Base-by-base conservation (phyloP, 495 filamentous ascomycete species). In the Trichoderma orchidacearum region DNA sequence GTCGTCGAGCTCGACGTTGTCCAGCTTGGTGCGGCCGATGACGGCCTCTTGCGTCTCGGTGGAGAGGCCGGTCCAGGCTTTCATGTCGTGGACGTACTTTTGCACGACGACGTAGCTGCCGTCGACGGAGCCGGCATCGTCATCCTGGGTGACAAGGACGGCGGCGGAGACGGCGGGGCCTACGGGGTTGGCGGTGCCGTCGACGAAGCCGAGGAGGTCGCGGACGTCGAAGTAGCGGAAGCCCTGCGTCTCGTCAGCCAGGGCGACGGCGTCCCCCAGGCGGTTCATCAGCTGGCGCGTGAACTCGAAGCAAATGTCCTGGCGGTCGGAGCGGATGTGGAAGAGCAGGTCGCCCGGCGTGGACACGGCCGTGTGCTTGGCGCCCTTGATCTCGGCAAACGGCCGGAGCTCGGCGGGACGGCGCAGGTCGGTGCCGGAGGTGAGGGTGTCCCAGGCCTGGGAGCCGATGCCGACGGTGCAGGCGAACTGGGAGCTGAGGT, bases 211-310 rank as follows among this genome's bases (percentile, higher is more conserved):
- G 1, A 82, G 71, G 0, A 82, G 74, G 60, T 82, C 79, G 15
- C 79, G 76, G 1, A 76, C 70, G 53, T 81, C 79, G 30, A 82
- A 82, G 62, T 82, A 81, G 15, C 79, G 77, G 63, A 82, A 82
- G 0, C 79, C 79, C 25, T 65, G 65, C 1, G 79, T 82, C 54
- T 75, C 76, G 53, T 82, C 79, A 3, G 74, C 68, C 0, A 80
- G 66, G 0, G 56, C 54, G 11, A 78, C 71, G 8, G 75, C 53
- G 56, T 72, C 70, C 4, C 77, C 77, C 4, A 82, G 70, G 5
- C 57, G 60, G 30, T 79, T 72, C 56, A 81, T 61, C 23, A 81
- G 61, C 58, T 80, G 78, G 25, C 73, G 66, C 66, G 80, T 78
- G 45, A 81, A 78, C 60, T 82, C 78, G 51, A 80, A 81, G 61